Conservation (phyloP, 2,329 filamentous ascomycete genomes). For the Akanthomyces uredinophilus region DNA sequence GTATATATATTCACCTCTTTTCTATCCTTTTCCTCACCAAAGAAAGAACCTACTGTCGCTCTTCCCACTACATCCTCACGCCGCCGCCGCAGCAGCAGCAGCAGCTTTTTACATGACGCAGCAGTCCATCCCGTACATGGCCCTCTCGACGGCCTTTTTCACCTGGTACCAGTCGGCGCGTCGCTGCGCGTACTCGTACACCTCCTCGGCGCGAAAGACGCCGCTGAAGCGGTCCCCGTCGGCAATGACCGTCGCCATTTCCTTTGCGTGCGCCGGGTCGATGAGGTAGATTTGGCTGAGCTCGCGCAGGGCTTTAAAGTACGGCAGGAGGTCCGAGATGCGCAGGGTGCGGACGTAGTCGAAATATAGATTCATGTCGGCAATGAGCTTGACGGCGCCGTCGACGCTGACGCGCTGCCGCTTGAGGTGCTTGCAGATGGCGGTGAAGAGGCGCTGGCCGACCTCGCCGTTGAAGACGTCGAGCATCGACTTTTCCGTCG, state of each 20-base stretch:
- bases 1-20: not conserved
- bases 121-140: slow-evolving; percentile 96
- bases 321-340: slow-evolving; percentile 79
- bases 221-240: slow-evolving; percentile 86
- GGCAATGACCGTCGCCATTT: slow-evolving; percentile 91
- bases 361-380: slow-evolving; percentile 93
- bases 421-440: slow-evolving; percentile 95
- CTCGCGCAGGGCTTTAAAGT: slow-evolving; percentile 88
- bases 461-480: slow-evolving; percentile 99
- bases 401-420: slow-evolving; percentile 86
- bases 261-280: slow-evolving; percentile 76
- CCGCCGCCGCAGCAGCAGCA: fast-evolving
- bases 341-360: slow-evolving; percentile 74
- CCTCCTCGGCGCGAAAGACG: slow-evolving; percentile 91
- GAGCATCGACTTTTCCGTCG: slow-evolving; percentile 95
- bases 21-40: not conserved
- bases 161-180: slow-evolving; percentile 94
- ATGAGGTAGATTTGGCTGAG: slow-evolving; percentile 95
- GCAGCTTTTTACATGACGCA: slow-evolving; percentile 71
- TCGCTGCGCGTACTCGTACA: slow-evolving; percentile 93
- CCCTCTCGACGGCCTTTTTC: slow-evolving; percentile 81
- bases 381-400: slow-evolving; percentile 87
- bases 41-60: not conserved
- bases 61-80: slow-evolving; percentile 24
- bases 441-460: slow-evolving; percentile 83